Base-by-base conservation (phyloP, 208 protist genomes). In the Leishmania mexicana region DNA sequence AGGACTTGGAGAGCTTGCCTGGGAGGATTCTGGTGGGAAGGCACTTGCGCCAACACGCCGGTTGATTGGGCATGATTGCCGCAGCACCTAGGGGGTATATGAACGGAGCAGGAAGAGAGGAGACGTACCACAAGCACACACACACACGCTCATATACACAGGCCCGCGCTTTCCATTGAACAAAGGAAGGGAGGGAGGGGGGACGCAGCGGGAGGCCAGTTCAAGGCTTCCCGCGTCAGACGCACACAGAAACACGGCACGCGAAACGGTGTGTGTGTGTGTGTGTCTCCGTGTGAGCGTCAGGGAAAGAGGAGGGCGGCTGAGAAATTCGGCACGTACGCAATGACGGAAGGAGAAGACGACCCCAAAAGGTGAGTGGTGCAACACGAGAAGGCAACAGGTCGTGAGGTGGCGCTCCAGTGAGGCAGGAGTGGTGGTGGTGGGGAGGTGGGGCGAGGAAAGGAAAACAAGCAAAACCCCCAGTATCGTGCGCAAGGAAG, bases 1-100 rank as follows among this genome's bases (percentile, higher is more conserved):
- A 65, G 40, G 88, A 83, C 80, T 90, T 82, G 70, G 76, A 92
- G 78, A 85, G 82, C 74, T 78, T 84, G 40, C 88, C 80, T 1
- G 86, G 64, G 40, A 87, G 84, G 15, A 89, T 53, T 60, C 73
- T 85, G 38, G 74, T 7, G 4, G 88, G 83, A 47, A 90, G 81
- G 57, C 75, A 83, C 64, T 68, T 75, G 54, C 81, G 65, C 83
- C 84, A 90, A 35, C 73, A 81, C 0, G 81, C 72, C 40, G 74
- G 75, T 35, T 79, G 76, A 13, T 42, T 78, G 1, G 74, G 77
- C 88, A 92, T 88, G 65, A 45, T 71, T 51, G 42, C 40, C 19
- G 31, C 7, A 21, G 21, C 17, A 28, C 35, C 19, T 2, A 71
- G 17, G n/a, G 31, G 38, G 68, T 49, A 51, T 21, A 73, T 35